Base-by-base conservation (phyloP, 306 rosid species). In the Fagus crenata region DNA sequence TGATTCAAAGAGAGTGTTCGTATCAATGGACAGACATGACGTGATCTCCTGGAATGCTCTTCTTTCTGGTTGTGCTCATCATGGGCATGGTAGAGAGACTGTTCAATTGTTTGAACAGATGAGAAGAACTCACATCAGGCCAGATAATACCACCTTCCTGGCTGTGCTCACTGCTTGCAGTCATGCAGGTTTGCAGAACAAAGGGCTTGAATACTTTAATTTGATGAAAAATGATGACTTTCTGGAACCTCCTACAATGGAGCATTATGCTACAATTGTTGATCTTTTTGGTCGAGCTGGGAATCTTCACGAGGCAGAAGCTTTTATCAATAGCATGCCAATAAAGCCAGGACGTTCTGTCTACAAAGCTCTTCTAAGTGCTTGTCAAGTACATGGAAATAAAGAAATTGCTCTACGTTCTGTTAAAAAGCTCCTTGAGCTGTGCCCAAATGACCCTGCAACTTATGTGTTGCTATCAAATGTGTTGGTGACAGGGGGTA, bases 261-360 rank as follows among this genome's bases (percentile, higher is more conserved):
- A 85, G 80, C 91, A 87, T 61, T 87, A 78, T 17, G 82, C 84
- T 56, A 76, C 84, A 7, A 8, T 85, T 28, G 87, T 81, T 18
- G 87, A 83, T 82, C 89, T 85, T 76, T 77, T 85, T 9, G 83
- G 87, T 79, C 87, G 84, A 78, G 82, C 81, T 4, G 87, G 89
- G 49, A 82, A 83, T 56, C 89, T 87, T 59, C 39, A 64, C 1
- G 87, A 87, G 72, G 89, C 91, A 12, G 81, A 87, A 71, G 85
- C 84, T 43, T 81, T 87, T 64, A 84, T 87, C 1, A 58, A 80
- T 67, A 76, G 64, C 74, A 81, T 87, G 81, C 81, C 79, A 12
- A 67, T 82, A 31, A 73, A 79, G 78, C 86, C 85, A 64, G 85
- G 84, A 53, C 78, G 65, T 11, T 78, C 89, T 0, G 78, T 78